Evolutionary conservation across 1,284 basidiomycete genomes (phyloP).

Genomic region (Ustilago nuda): DNA sequence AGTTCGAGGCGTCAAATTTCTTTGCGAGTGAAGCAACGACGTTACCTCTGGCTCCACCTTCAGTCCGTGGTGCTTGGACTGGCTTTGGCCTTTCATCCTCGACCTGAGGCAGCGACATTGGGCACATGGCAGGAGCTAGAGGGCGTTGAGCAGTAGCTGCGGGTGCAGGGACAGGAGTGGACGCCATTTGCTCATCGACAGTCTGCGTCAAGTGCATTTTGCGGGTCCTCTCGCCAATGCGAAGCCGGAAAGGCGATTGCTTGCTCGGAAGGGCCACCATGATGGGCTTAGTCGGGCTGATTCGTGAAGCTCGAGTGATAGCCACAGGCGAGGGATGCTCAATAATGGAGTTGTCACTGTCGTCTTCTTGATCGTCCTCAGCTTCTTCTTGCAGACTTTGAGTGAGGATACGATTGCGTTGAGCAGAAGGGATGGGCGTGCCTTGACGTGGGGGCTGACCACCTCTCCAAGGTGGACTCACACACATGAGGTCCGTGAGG

Average conservation of each 20-base stretch:
- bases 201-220: background rate
- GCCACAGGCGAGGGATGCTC: slow-evolving; percentile 19
- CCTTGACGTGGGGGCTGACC: slow-evolving; percentile 23
- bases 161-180: slow-evolving; percentile 21
- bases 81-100: background rate
- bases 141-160: slow-evolving; percentile 8
- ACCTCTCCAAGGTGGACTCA: slow-evolving; percentile 42
- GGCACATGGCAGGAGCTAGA: slow-evolving; percentile 7
- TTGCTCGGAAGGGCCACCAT: slow-evolving; percentile 9
- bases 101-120: slow-evolving; percentile 12
- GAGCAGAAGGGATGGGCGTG: slow-evolving; percentile 37
- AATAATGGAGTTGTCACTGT: slow-evolving; percentile 15
- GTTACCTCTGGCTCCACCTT: slow-evolving; percentile 13
- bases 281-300: slow-evolving; percentile 8
- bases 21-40: slow-evolving; percentile 45
- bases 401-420: slow-evolving; percentile 27
- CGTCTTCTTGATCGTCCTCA: slow-evolving; percentile 8
- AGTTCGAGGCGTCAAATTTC: slow-evolving; percentile 39
- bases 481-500: slow-evolving; percentile 45
- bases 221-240: slow-evolving; percentile 10
- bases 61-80: background rate
- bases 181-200: slow-evolving; percentile 10
- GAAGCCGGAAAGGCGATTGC: slow-evolving; percentile 34
- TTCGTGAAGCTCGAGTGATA: slow-evolving; percentile 8
- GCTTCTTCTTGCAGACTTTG: slow-evolving; percentile 3